phyloP scores from a whole-genome alignment of 257 asterid genomes.

The Solanum habrochaites region DNA sequence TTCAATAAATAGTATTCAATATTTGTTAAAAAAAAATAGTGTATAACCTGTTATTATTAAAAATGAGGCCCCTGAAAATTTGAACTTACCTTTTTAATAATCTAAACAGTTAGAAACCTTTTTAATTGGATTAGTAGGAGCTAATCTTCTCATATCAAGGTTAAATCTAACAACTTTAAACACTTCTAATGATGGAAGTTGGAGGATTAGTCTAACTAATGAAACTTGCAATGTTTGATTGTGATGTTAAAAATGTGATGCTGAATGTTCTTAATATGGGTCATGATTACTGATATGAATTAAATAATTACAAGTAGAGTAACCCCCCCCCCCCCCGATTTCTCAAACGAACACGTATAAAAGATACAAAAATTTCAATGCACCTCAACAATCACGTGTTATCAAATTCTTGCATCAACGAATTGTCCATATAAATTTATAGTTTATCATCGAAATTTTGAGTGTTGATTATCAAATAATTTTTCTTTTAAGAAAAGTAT shows the following conservation, averaged over 20 bases:
- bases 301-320: background rate
- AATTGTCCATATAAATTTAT: background rate
- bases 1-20: too few species aligned
- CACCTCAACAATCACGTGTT: conserved; percentile 33
- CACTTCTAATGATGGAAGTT: background rate
- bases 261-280: background rate
- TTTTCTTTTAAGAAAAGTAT: fast-evolving
- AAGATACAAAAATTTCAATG: background rate
- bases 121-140: background rate
- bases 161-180: background rate
- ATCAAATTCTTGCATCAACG: background rate
- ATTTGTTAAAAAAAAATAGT: too few species aligned
- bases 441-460: too few species aligned
- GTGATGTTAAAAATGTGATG: background rate
- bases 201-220: background rate
- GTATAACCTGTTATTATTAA: too few species aligned
- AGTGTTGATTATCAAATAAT: background rate
- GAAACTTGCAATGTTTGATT: background rate
- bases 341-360: background rate
- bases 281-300: background rate
- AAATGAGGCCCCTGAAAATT: too few species aligned
- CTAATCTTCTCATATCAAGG: background rate
- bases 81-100: background rate
- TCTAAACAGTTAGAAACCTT: too few species aligned
- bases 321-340: background rate